These are phyloP conservation scores for Colletotrichum horii DNA, from an alignment of 2,329 filamentous ascomycete species.

Conservation along the genomic window DNA sequence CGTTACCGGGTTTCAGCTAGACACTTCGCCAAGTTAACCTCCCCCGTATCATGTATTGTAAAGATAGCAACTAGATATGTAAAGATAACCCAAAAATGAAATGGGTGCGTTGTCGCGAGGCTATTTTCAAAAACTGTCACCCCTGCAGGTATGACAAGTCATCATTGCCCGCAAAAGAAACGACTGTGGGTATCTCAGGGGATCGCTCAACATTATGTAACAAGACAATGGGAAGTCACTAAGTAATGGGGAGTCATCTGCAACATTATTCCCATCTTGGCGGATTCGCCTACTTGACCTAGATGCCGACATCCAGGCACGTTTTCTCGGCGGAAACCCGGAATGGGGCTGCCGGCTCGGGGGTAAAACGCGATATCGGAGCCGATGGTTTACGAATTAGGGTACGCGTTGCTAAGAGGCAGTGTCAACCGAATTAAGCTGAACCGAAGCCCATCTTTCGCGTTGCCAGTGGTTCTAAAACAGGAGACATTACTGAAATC, in stretches of 20 bases:
- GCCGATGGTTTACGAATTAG: background rate
- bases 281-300: background rate
- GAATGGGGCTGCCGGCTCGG: background rate
- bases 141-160: background rate
- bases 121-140: background rate
- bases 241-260: background rate
- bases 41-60: background rate
- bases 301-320: accelerated
- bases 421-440: background rate
- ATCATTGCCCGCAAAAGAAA: background rate
- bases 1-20: background rate
- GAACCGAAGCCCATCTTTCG: background rate
- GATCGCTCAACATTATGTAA: background rate
- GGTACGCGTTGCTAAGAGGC: background rate
- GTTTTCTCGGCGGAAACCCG: background rate
- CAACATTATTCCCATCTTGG: background rate
- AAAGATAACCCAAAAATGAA: background rate
- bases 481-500: background rate
- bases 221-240: accelerated
- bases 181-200: background rate
- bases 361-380: background rate
- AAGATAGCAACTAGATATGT: background rate
- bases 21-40: background rate
- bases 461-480: background rate
- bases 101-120: background rate